Evolutionary conservation across 2,329 filamentous ascomycete species (phyloP).

Genomic region (Aspergillus fructus): DNA sequence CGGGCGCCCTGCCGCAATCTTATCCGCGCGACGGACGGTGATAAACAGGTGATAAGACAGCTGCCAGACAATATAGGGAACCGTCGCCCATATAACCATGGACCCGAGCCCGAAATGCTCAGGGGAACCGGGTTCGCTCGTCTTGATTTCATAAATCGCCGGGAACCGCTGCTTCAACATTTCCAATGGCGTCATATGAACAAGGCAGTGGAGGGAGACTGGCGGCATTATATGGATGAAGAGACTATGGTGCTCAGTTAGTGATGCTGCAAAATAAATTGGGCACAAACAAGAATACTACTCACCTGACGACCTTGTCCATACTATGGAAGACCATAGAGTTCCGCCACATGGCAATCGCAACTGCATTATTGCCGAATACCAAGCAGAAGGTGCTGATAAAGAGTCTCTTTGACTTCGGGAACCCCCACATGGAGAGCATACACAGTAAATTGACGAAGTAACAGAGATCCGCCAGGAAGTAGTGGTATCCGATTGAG

Average conservation of each 20-base stretch:
- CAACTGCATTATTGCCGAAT: conserved; percentile 94
- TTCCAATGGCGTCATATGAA: conserved; percentile 72
- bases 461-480: conserved; percentile 95
- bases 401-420: conserved; percentile 84
- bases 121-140: conserved; percentile 65
- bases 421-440: conserved; percentile 86
- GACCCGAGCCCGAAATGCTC: conserved; percentile 75
- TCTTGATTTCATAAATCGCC: conserved; percentile 79
- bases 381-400: conserved; percentile 89
- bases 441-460: conserved; percentile 89
- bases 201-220: conserved; percentile 85
- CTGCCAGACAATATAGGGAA: conserved; percentile 94
- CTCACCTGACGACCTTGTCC: conserved; percentile 87
- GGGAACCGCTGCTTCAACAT: conserved; percentile 72
- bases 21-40: conserved; percentile 87
- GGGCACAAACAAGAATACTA: conserved; percentile 13
- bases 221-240: conserved; percentile 99
- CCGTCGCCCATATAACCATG: conserved; percentile 92
- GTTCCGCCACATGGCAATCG: conserved; percentile 99
- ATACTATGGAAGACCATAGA: conserved; percentile 97
- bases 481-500: conserved; percentile 91
- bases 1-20: conserved; percentile 91
- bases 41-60: conserved; percentile 91
- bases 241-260: conserved; percentile 52
- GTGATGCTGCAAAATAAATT: neutral